Percentiles rank a stretch among this genome's conserved stretches.
Conservation (phyloP, 2,329 filamentous ascomycete species). For the Venturiaceae sp. region DNA sequence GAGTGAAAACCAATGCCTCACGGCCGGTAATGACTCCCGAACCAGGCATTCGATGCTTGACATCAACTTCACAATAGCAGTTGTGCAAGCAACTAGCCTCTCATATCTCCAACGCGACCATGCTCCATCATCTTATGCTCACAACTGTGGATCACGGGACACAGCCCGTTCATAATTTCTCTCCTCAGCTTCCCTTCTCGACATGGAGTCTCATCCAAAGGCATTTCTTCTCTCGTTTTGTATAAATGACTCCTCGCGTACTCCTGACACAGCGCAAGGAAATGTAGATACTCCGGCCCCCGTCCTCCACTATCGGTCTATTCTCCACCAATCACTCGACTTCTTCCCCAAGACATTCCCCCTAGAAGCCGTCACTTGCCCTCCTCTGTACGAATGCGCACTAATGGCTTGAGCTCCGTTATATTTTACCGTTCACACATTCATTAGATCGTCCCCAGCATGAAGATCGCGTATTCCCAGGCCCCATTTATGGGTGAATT, state of each 20-base stretch:
- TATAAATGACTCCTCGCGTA: background rate
- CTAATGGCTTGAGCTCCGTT: background rate
- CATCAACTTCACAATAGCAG: no score
- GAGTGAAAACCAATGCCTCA: no score
- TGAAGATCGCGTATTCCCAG: background rate
- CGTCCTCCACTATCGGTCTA: background rate
- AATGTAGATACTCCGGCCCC: background rate
- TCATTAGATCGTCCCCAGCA: background rate
- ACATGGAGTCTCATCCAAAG: background rate
- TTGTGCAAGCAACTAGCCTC: no score
- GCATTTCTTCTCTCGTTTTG: background rate
- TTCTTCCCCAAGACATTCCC: background rate
- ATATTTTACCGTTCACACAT: background rate
- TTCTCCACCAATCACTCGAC: background rate
- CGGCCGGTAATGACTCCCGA: no score
- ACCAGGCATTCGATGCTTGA: no score
- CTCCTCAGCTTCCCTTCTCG: background rate
- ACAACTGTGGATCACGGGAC: background rate
- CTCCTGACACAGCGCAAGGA: background rate
- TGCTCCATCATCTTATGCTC: background rate
- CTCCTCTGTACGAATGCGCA: background rate
- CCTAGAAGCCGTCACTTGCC: background rate
- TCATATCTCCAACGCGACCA: background rate
- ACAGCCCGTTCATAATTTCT: background rate
- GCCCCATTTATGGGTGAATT: background rate